Base-by-base conservation (phyloP, 163 green algal species). In the Scenedesmus sp. region DNA sequence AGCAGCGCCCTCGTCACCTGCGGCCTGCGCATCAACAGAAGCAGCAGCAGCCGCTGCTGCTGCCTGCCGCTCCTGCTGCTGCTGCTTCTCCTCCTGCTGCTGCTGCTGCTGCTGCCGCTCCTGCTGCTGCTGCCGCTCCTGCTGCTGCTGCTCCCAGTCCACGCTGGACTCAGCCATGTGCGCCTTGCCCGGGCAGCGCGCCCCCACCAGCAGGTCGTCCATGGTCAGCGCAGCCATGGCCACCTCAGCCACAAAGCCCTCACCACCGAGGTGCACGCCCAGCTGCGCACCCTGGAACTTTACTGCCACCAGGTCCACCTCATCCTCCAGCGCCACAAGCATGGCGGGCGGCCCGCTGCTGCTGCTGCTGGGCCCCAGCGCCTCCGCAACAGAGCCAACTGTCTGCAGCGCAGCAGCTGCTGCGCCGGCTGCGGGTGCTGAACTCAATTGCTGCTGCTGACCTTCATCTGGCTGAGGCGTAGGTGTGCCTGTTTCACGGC, bases 201-300 rank as follows among this genome's bases (percentile, higher is more conserved):
- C 70, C 1, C 96, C 96, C 79, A 97, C 94, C 54, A 98, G 92
- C 85, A 96, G 88, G 88, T 98, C 96, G 23, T 97, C 95, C 16
- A 98, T 95, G 54, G 26, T 79, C 20, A 93, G 84, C 0, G 85
- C 90, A 15, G 90, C 87, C 93, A 97, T 95, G 3, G 90, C 92
- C 16, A 94, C 67, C 34, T 89, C 82, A 20, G 94, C 84, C 12
- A 57, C 60, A 52, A 96, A 79, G 26, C 94, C 91, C 12, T 95
- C 94, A 0, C 89, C 87, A 84, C 95, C 93, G 64, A 97, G 94
- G 12, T 56, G 84, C 84, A 97, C 89, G 3, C 88, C 83, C 70
- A 96, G 87, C 9, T 57, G 90, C 79, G 94, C 95, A 20, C 87
- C 88, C 82, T 88, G 89, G 66, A 94, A 88, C 89, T 87, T 88